Evolutionary conservation across 371 early-diverging fungal species (phyloP).

Genomic region (Umbelopsis sp.): DNA sequence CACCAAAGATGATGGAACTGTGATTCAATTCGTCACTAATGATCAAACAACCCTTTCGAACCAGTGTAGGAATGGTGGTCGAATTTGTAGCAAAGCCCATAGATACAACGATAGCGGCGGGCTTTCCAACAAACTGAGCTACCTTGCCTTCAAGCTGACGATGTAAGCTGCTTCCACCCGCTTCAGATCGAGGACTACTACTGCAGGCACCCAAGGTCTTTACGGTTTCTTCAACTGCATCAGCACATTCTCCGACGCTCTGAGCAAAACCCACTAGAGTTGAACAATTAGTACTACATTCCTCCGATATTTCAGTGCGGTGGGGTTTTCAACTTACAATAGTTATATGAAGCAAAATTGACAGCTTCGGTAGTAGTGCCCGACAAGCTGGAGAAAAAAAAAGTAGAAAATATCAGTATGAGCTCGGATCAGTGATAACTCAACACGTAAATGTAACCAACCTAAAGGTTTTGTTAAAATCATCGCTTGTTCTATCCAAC

Average conservation of each 20-base stretch:
- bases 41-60: slow-evolving; percentile 90
- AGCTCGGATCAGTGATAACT: not conserved
- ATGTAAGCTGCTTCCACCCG: slow-evolving; percentile 73
- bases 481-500: slow-evolving; percentile 82
- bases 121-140: slow-evolving; percentile 95
- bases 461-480: slow-evolving; percentile 87
- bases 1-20: slow-evolving; percentile 95
- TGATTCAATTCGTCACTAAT: slow-evolving; percentile 99
- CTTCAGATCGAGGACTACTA: slow-evolving; percentile 75
- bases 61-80: slow-evolving; percentile 95
- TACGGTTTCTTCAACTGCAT: slow-evolving; percentile 82
- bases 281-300: not conserved
- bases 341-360: slow-evolving; percentile 99
- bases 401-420: not conserved
- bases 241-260: slow-evolving; percentile 89
- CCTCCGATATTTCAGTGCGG: not conserved
- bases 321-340: slow-evolving; percentile 43
- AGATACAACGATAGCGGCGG: slow-evolving; percentile 92
- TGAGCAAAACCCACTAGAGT: slow-evolving; percentile 92
- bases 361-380: slow-evolving; percentile 84
- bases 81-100: slow-evolving; percentile 99
- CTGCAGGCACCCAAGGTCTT: slow-evolving; percentile 67
- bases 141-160: slow-evolving; percentile 88
- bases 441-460: slow-evolving; percentile 20
- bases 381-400: slow-evolving; percentile 55